These are phyloP conservation scores for Xanthoconium purpureum DNA, from an alignment of 768 basidiomycete genomes.

Conservation along the genomic window DNA sequence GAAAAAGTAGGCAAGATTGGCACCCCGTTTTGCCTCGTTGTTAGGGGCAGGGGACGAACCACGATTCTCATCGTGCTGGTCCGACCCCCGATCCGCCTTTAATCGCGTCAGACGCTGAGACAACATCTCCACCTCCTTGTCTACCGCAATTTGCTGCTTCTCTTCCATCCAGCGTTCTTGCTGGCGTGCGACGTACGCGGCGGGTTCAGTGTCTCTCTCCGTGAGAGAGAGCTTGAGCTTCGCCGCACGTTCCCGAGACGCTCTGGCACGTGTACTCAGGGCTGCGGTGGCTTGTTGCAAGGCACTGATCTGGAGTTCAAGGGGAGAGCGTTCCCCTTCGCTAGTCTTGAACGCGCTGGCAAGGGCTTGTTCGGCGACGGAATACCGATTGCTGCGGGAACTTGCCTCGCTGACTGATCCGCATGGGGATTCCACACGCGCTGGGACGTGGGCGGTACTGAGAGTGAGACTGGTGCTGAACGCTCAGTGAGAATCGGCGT, in stretches of 20 bases:
- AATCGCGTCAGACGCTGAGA: slow-evolving; percentile 36
- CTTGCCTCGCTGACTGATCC: slow-evolving; percentile 28
- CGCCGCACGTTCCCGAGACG: slow-evolving; percentile 42
- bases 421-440: slow-evolving; percentile 18
- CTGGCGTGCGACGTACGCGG: slow-evolving; percentile 37
- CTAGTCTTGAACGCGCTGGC: slow-evolving; percentile 34
- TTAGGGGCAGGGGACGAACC: slow-evolving; percentile 10
- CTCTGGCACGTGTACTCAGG: slow-evolving; percentile 43
- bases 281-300: slow-evolving; percentile 43
- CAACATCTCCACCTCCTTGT: slow-evolving; percentile 37
- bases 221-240: slow-evolving; percentile 39
- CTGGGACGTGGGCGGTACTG: slow-evolving; percentile 8
- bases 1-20: slow-evolving; percentile 41
- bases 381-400: slow-evolving; percentile 41
- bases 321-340: slow-evolving; percentile 34
- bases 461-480: slow-evolving; percentile 13
- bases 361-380: slow-evolving; percentile 43
- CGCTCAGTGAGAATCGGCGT: slow-evolving; percentile 15
- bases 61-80: slow-evolving; percentile 18
- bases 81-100: slow-evolving; percentile 24
- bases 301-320: slow-evolving; percentile 46
- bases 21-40: slow-evolving; percentile 29
- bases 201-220: slow-evolving; percentile 39
- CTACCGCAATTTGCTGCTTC: slow-evolving; percentile 36
- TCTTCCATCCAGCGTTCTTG: slow-evolving; percentile 53